phyloP scores from a whole-genome alignment of 2,329 filamentous ascomycete species.

The Exophiala dermatitidis region DNA sequence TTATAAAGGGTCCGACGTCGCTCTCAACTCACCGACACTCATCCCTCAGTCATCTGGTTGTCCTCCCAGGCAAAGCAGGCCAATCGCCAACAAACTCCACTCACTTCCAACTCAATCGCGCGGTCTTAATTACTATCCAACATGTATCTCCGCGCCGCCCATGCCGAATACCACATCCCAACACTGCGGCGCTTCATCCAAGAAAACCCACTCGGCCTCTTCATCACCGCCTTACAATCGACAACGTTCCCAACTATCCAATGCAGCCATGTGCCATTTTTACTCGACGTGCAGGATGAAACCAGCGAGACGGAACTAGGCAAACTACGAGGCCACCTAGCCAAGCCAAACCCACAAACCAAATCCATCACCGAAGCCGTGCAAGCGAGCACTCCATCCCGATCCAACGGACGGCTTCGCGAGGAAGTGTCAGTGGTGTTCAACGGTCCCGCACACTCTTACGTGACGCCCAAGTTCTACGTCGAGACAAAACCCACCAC shows the following conservation, averaged over 20 bases:
- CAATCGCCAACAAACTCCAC: neutral
- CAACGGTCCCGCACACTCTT: conserved; percentile 52
- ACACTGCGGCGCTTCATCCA: conserved; percentile 51
- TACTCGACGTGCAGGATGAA: conserved; percentile 43
- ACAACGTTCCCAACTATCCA: conserved; percentile 47
- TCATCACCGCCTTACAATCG: conserved; percentile 56
- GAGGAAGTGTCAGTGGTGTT: conserved; percentile 59
- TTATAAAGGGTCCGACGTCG: no score
- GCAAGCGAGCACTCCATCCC: neutral
- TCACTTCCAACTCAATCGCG: no score
- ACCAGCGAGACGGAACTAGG: conserved; percentile 37
- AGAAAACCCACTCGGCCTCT: conserved; percentile 54
- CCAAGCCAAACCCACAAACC: conserved; percentile 55
- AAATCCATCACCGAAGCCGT: conserved; percentile 52
- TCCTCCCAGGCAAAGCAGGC: neutral
- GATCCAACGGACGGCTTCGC: conserved; percentile 24
- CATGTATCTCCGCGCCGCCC: conserved; percentile 54
- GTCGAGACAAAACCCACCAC: conserved; percentile 56
- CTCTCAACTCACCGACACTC: no score
- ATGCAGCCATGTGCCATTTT: conserved; percentile 54
- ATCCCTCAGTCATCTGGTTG: no score
- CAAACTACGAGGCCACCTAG: conserved; percentile 55
- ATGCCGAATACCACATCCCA: conserved; percentile 47
- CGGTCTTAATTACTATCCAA: neutral
- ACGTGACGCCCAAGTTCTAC: conserved; percentile 64